Conservation (phyloP, 176 grass and related monocot species). For the Lolium perenne region DNA sequence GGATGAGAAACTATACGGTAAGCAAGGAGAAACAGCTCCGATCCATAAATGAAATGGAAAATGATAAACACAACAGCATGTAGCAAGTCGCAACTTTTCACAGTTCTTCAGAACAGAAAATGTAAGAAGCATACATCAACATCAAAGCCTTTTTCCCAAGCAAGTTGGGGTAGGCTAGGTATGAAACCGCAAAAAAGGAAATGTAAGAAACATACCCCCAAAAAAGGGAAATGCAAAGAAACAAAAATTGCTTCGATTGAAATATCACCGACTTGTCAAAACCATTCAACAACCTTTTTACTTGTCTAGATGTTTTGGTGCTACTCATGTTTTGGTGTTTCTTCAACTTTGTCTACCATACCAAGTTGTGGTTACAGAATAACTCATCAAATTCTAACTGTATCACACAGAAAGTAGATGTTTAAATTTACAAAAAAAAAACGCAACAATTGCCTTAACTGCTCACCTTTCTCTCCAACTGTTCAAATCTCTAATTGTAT, state of each 20-base stretch:
- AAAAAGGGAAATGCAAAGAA: not conserved
- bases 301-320: not conserved
- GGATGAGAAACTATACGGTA: not conserved
- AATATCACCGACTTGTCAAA: not conserved
- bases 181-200: no score
- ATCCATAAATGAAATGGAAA: not conserved
- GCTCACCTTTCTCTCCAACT: conserved; percentile 65
- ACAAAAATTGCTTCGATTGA: not conserved
- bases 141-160: no score
- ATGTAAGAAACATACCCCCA: no score
- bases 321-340: not conserved
- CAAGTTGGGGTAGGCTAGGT: no score
- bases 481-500: conserved; percentile 23
- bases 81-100: not conserved
- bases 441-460: conserved; percentile 1
- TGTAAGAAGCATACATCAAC: no score
- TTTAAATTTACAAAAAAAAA: not conserved
- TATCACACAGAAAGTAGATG: conserved; percentile 3
- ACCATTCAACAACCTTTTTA: not conserved
- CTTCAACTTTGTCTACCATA: conserved; percentile 19
- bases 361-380: not conserved
- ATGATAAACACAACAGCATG: not conserved
- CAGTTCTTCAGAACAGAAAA: not conserved
- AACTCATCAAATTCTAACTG: not conserved
- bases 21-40: not conserved